Evolutionary conservation across 2,329 filamentous ascomycete genomes (phyloP), one percentile per base, ranked within the genome.

Genomic region (Thelonectria discophora): DNA sequence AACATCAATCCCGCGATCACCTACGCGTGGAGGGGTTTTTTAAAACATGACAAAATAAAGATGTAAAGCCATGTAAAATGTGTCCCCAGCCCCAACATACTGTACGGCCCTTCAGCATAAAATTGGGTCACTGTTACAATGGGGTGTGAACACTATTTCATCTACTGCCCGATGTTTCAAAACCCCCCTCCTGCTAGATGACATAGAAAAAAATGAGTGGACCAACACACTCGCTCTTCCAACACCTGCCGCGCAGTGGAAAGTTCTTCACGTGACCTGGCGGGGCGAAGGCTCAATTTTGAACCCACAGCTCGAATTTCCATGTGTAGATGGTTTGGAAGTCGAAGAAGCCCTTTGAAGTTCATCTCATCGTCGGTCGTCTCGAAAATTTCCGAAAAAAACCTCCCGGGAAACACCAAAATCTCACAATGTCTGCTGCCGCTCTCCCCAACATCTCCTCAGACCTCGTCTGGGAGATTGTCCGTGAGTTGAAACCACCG

Each of bases 381-480:
- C 60, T 52, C 60, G 46, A 57, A 62, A 47, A 64, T 67, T 64
- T 69, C 64, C n/a, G n/a, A n/a, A n/a, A 30, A 30, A 30, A 60
- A 37, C 62, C 58, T 50, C 68, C 77, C 73, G 62, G 62, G 65
- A 68, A 47, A 76, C 75, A 60, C 60, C 60, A 58, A 58, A 67
- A 67, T 46, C 53, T 66, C 85, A 87, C 80, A 81, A 87, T 87
- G 84, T 79, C 81, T 72, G 77, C 78, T 75, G 84, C 74, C 81
- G 80, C 75, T 62, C 83, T 87, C 73, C 80, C 88, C 75, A 92
- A 93, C 85, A 86, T 97, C 78, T 96, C 93, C 80, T 82, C 89
- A 78, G 94, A 97, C 84, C 87, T 97, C 75, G 84, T 97, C 86
- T 98, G 94, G 94, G 90, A 94, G 88, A 84, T 96, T 81, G 89